Percentiles rank a stretch among this genome's conserved stretches.
phyloP scores from a whole-genome alignment of 2,329 filamentous ascomycete genomes.

The Cercospora brassicicola region DNA sequence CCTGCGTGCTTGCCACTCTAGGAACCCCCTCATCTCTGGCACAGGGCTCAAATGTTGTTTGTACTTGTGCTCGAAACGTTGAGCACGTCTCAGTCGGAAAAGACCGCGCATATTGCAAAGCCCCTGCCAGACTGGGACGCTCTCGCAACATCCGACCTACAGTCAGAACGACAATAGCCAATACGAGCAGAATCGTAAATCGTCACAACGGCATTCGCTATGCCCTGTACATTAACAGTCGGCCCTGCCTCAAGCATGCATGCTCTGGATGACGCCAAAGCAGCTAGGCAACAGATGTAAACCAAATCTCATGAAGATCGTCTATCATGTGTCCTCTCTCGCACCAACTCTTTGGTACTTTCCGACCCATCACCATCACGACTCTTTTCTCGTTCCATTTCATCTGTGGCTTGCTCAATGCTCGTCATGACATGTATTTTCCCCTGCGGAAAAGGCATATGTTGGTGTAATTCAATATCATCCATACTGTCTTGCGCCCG shows the following conservation, averaged over 20 bases:
- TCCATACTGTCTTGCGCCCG: constrained; percentile 15
- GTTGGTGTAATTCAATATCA: constrained; percentile 19
- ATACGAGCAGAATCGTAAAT: background rate
- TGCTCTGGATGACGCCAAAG: background rate
- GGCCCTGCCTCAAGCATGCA: background rate
- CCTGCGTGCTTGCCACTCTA: background rate
- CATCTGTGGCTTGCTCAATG: constrained; percentile 21
- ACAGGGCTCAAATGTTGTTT: background rate
- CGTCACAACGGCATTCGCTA: background rate
- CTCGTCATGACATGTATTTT: constrained; percentile 24
- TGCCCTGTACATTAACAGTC: background rate
- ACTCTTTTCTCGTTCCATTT: constrained; percentile 10
- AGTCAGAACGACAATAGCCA: background rate
- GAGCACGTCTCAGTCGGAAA: background rate
- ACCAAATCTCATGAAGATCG: background rate
- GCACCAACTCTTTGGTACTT: constrained; percentile 19
- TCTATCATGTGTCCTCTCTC: background rate
- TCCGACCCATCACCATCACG: constrained; percentile 5
- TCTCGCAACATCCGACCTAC: background rate
- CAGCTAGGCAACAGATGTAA: background rate
- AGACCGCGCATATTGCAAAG: background rate
- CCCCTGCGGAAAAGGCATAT: constrained; percentile 10
- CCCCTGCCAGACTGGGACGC: background rate
- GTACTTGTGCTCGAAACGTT: background rate
- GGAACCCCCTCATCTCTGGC: background rate